phyloP scores from a whole-genome alignment of 1,284 basidiomycete genomes.

The Tilletia caries region DNA sequence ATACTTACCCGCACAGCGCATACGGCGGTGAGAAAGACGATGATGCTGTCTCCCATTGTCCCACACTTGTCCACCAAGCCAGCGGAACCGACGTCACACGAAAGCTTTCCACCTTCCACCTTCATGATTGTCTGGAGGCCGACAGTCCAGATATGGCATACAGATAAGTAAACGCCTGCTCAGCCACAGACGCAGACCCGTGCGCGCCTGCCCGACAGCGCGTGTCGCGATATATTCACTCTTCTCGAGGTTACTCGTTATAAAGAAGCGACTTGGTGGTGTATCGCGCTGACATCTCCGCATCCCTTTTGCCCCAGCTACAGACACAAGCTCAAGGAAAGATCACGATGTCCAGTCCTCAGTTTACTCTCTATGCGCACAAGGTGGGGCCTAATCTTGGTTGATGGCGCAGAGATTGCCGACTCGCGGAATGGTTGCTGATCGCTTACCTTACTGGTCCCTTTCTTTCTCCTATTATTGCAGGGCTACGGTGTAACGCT shows the following conservation, averaged over 20 bases:
- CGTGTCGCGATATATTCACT: background rate
- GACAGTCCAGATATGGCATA: no score
- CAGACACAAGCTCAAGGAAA: background rate
- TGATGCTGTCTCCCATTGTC: background rate
- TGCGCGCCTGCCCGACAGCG: background rate
- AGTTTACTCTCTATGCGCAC: slow-evolving; percentile 46
- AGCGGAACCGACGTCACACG: background rate
- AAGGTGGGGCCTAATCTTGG: slow-evolving; percentile 21
- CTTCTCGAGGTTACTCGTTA: no score
- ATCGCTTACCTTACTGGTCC: background rate
- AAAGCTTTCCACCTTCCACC: background rate
- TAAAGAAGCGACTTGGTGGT: no score
- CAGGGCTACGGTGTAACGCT: no score
- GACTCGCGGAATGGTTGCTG: background rate
- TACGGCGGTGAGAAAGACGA: background rate
- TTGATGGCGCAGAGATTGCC: no score
- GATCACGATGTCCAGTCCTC: slow-evolving; percentile 13
- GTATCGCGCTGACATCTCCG: no score
- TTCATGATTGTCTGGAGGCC: background rate
- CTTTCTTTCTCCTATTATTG: background rate
- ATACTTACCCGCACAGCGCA: background rate
- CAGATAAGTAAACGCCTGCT: no score
- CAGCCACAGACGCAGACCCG: no score
- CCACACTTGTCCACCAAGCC: background rate
- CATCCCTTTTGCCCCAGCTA: background rate